These are phyloP conservation scores for Pichia terricola DNA, from an alignment of 1,139 yeast species.

Conservation along the genomic window DNA sequence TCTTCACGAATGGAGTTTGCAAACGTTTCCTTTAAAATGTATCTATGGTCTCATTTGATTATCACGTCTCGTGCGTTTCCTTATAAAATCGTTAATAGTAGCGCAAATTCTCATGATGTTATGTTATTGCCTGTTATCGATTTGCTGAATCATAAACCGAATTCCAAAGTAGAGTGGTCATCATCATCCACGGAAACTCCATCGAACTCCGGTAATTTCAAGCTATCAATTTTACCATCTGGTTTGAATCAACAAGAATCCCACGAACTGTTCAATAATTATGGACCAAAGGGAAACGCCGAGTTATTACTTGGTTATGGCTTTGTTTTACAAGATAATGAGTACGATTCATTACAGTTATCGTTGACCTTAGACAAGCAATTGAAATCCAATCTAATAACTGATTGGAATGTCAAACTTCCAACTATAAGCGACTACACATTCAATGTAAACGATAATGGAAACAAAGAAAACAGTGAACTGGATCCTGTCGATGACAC, in stretches of 20 bases:
- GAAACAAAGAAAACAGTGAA: constrained; percentile 18
- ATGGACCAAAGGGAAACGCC: constrained; percentile 84
- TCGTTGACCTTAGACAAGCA: constrained; percentile 37
- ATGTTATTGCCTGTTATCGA: constrained; percentile 75
- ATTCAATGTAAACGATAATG: constrained; percentile 24
- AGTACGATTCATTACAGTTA: constrained; percentile 39
- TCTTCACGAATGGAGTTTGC: constrained; percentile 7
- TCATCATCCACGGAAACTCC: constrained; percentile 6
- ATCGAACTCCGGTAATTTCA: constrained; percentile 9
- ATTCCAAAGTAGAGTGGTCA: constrained; percentile 56
- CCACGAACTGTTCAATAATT: constrained; percentile 59
- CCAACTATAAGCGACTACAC: constrained; percentile 43
- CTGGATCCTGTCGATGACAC: constrained; percentile 25
- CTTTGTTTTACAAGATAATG: constrained; percentile 52
- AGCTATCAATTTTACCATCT: constrained; percentile 18
- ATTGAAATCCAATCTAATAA: not conserved
- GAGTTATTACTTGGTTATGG: constrained; percentile 64
- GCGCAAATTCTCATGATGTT: constrained; percentile 34
- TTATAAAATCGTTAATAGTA: constrained; percentile 36
- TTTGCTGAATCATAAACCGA: constrained; percentile 60
- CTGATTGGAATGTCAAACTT: constrained; percentile 31
- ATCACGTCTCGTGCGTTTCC: constrained; percentile 80
- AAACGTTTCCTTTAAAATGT: constrained; percentile 54
- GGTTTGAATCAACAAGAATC: constrained; percentile 4
- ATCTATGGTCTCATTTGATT: constrained; percentile 70